Evolutionary conservation across 1,139 yeast genomes (phyloP).

Genomic region (Candida anutae): DNA sequence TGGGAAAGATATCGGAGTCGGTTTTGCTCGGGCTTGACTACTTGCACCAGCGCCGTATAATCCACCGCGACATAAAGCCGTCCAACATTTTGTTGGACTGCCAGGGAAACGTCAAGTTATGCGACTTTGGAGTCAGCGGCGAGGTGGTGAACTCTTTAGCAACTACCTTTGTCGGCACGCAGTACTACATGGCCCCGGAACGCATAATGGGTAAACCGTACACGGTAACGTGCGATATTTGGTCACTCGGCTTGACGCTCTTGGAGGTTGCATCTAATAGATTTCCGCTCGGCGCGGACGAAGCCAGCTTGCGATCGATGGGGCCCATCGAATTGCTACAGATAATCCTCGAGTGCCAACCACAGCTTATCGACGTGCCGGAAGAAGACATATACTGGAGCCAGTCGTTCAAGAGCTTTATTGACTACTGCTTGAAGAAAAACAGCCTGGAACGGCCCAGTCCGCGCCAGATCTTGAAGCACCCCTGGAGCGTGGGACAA

Average conservation of each 20-base stretch:
- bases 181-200: conserved; percentile 98
- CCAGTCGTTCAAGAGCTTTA: conserved; percentile 71
- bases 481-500: conserved; percentile 87
- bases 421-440: conserved; percentile 73
- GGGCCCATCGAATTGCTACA: conserved; percentile 84
- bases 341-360: conserved; percentile 75
- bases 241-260: conserved; percentile 90
- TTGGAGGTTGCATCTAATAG: conserved; percentile 87
- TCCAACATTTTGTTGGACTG: conserved; percentile 75
- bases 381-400: conserved; percentile 76
- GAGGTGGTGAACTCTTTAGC: conserved; percentile 93
- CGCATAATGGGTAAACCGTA: conserved; percentile 92
- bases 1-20: conserved; percentile 83
- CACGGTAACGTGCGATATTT: conserved; percentile 89
- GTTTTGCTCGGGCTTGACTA: conserved; percentile 80
- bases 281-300: conserved; percentile 52
- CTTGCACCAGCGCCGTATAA: conserved; percentile 77
- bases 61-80: conserved; percentile 92
- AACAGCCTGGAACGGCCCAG: conserved; percentile 77
- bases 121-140: conserved; percentile 98
- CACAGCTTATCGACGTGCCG: conserved; percentile 70
- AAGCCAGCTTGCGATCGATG: conserved; percentile 35
- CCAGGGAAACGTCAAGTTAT: conserved; percentile 76
- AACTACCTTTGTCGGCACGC: conserved; percentile 94
- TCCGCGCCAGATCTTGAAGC: conserved; percentile 85